Percentiles rank a stretch among this genome's conserved stretches.
Conservation (phyloP, 495 filamentous ascomycete species). For the Annulohypoxylon bovei region DNA sequence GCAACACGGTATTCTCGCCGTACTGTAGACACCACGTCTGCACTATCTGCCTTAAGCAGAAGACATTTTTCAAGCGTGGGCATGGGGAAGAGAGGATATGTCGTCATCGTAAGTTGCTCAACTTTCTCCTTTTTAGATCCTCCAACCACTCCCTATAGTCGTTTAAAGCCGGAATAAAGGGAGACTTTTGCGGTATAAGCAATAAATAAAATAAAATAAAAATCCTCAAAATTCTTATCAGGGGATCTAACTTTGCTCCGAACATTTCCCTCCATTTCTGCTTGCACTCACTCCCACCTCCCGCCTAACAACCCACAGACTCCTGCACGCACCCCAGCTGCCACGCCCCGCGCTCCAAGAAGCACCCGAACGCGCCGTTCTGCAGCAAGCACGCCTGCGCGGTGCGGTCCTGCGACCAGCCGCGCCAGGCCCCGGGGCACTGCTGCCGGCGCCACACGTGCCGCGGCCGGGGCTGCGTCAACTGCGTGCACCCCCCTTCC, state of each 20-base stretch:
- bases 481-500: slow-evolving; percentile 6
- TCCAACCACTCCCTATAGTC: background rate
- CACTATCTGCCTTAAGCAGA: slow-evolving; percentile 8
- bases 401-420: slow-evolving; percentile 23
- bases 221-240: background rate
- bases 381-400: slow-evolving; percentile 29
- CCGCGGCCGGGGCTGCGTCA: slow-evolving; percentile 5
- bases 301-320: slow-evolving; percentile 18
- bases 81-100: slow-evolving; percentile 37
- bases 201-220: background rate
- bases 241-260: no score
- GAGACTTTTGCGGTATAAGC: background rate
- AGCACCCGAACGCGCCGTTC: slow-evolving; percentile 16
- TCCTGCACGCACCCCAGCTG: slow-evolving; percentile 18
- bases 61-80: slow-evolving; percentile 24
- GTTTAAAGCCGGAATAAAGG: background rate
- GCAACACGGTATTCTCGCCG: slow-evolving; percentile 1
- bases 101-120: slow-evolving; percentile 24
- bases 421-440: slow-evolving; percentile 13
- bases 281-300: no score
- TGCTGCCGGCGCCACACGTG: slow-evolving; percentile 31
- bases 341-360: slow-evolving; percentile 21
- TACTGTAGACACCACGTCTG: slow-evolving; percentile 33
- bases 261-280: no score
- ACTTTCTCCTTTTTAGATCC: background rate